Evolutionary conservation across 2,329 filamentous ascomycete species (phyloP).

Genomic region (Tothia fuscella): DNA sequence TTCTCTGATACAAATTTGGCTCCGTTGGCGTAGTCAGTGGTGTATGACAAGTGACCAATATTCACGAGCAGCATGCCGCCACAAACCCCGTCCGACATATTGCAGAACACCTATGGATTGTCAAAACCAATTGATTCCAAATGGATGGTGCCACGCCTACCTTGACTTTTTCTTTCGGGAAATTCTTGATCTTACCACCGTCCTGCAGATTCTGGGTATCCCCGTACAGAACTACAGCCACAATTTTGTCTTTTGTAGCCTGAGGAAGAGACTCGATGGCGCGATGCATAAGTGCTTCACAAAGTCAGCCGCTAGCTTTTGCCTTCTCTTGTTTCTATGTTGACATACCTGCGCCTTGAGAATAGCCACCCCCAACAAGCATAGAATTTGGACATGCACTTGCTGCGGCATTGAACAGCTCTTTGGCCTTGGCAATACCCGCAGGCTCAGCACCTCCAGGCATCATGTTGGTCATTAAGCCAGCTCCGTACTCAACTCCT

Average conservation of each 20-base stretch:
- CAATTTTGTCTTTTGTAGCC: neutral
- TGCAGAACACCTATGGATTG: slow-evolving; percentile 23
- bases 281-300: slow-evolving; percentile 6
- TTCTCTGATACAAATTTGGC: slow-evolving; percentile 18
- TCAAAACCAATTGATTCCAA: slow-evolving; percentile 17
- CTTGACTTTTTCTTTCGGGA: slow-evolving; percentile 26
- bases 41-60: slow-evolving; percentile 23
- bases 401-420: neutral
- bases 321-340: neutral
- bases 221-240: slow-evolving; percentile 2
- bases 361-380: neutral
- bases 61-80: slow-evolving; percentile 22
- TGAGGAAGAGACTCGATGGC: slow-evolving; percentile 2
- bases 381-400: neutral
- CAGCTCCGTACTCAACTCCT: slow-evolving; percentile 1
- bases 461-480: neutral
- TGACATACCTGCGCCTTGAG: neutral
- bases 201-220: neutral
- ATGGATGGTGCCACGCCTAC: slow-evolving; percentile 17
- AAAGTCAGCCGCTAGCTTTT: neutral
- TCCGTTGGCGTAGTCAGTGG: slow-evolving; percentile 16
- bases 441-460: neutral
- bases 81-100: slow-evolving; percentile 24
- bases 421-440: slow-evolving; percentile 18
- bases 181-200: slow-evolving; percentile 14